Percentiles rank a stretch among this genome's conserved stretches.
These are phyloP conservation scores for Phaffomyces thermotolerans DNA, from an alignment of 805 yeast species.

Conservation along the genomic window DNA sequence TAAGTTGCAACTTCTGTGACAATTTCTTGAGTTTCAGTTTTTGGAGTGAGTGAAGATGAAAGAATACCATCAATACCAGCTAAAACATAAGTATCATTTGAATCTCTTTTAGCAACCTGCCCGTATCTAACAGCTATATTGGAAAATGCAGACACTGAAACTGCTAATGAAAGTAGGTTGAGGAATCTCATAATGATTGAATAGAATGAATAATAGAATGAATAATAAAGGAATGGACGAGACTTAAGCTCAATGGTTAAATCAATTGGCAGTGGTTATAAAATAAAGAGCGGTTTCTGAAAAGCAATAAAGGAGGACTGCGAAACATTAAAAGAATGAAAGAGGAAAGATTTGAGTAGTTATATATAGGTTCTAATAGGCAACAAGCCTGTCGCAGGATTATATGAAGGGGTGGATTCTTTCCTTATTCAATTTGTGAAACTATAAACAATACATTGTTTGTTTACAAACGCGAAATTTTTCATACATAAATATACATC, in stretches of 20 bases:
- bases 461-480: not conserved
- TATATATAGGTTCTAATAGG: not conserved
- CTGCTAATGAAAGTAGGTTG: conserved; percentile 10
- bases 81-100: conserved; percentile 6
- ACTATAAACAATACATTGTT: not conserved
- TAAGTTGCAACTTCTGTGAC: conserved; percentile 16
- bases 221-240: conserved; percentile 24
- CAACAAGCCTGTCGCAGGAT: not conserved
- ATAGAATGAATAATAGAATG: not conserved
- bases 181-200: conserved; percentile 11
- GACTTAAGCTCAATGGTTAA: conserved; percentile 18
- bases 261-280: no score
- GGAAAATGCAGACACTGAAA: conserved; percentile 16
- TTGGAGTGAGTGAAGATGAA: not conserved
- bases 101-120: conserved; percentile 15
- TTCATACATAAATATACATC: not conserved
- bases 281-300: not conserved
- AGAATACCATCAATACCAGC: not conserved
- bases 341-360: not conserved
- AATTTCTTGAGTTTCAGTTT: conserved; percentile 3
- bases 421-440: not conserved
- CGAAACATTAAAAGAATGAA: not conserved
- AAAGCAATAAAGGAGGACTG: not conserved
- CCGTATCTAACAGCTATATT: conserved; percentile 21
- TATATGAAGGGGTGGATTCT: not conserved